phyloP scores from a whole-genome alignment of 345 rosid species.

The Populus pruinosa region DNA sequence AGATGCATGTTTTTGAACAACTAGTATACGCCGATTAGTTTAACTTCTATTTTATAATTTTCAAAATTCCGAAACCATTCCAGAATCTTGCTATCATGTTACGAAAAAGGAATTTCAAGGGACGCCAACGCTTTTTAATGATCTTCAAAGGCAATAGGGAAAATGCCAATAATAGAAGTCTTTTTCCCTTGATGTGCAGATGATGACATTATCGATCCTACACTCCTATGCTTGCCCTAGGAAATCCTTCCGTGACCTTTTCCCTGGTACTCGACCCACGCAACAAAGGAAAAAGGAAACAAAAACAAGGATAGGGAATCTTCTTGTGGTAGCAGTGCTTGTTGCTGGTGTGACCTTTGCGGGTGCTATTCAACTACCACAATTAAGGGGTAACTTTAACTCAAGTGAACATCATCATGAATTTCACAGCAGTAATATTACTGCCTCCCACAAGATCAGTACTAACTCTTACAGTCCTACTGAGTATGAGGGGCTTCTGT shows the following conservation, averaged over 20 bases:
- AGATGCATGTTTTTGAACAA: too few species aligned
- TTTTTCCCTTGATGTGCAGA: neutral
- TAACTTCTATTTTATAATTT: too few species aligned
- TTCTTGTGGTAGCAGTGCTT: constrained; percentile 21
- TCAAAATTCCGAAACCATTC: too few species aligned
- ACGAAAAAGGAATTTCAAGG: too few species aligned
- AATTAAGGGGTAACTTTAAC: neutral
- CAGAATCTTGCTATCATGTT: too few species aligned
- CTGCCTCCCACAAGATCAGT: neutral
- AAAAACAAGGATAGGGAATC: constrained; percentile 17
- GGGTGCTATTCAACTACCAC: constrained; percentile 15
- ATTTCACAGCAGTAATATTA: neutral
- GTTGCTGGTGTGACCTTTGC: constrained; percentile 22
- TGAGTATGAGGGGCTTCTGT: neutral
- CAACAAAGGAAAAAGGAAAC: neutral
- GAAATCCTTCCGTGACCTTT: neutral
- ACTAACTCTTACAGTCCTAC: neutral
- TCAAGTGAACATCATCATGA: neutral
- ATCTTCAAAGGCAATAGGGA: too few species aligned
- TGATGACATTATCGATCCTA: neutral
- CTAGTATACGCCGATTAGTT: too few species aligned
- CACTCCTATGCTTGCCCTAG: neutral
- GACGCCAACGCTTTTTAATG: too few species aligned
- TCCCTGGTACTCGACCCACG: neutral
- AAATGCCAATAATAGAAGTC: too few species aligned